phyloP scores from a whole-genome alignment of 441 rosid species.

The Syzygium malaccense region DNA sequence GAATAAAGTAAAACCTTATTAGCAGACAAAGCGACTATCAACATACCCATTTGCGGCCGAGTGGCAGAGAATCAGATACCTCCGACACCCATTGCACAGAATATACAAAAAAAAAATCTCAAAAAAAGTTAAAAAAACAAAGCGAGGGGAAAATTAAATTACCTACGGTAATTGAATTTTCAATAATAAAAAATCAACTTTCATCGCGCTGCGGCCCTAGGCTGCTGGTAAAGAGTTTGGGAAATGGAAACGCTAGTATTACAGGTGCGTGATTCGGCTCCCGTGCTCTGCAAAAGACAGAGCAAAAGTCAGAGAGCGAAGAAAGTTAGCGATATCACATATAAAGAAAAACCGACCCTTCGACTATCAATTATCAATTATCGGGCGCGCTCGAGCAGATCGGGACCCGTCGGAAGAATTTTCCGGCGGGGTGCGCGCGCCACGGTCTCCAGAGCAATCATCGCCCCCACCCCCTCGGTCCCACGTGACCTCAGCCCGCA shows the following conservation, averaged over 20 bases:
- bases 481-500: no score
- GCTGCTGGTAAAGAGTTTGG: no score
- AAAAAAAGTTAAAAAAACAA: background rate
- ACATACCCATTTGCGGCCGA: background rate
- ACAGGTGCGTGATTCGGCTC: fast-evolving
- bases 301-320: no score
- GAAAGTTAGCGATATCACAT: fast-evolving
- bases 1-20: background rate
- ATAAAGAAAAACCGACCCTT: no score
- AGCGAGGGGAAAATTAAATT: background rate
- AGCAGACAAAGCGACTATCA: background rate
- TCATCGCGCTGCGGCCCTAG: background rate
- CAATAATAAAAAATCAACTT: background rate
- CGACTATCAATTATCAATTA: no score
- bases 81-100: background rate
- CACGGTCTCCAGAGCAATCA: no score
- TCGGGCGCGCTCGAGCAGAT: no score
- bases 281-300: fast-evolving
- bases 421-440: fast-evolving
- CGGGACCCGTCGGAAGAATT: no score
- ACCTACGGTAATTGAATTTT: background rate
- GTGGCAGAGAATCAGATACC: background rate
- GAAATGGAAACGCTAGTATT: fast-evolving
- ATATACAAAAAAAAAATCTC: background rate
- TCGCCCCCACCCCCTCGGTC: no score